Base-by-base conservation (phyloP, 345 rosid species). In the Camelina laxa region DNA sequence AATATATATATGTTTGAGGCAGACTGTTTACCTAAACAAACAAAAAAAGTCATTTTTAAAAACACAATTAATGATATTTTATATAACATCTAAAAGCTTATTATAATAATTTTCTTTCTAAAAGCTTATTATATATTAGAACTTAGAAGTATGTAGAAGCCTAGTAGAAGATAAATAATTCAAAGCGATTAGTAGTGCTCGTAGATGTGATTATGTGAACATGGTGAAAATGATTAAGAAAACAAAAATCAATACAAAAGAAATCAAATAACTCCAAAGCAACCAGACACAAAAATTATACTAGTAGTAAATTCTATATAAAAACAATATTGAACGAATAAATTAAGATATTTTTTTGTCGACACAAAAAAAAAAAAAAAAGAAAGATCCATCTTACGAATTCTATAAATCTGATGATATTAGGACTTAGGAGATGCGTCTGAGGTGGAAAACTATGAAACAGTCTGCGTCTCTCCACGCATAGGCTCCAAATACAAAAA, bases 391-490 rank as follows among this genome's bases (percentile, higher is more conserved):
- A 0, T 1, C 6, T 15, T 12, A 17, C 7, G 65, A 48, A 60
- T 71, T 53, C 75, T 62, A 76, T 69, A 75, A 69, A 76, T 69
- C 41, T 27, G 30, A 27, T 27, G 62, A 38, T 17, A 27, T 27
- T 27, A 27, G 4, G 4, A 27, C n/a, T 15, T 0, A 6, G 12
- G 55, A 16, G 35, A 66, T 13, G 73, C 35, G 36, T 45, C 73
- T 67, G 69, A 75, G 79, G 79, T 61, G 21, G 75, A 69, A 54
- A 76, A 62, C 75, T 69, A 56, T 2, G 65, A 62, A 76, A 54
- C 65, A 21, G 75, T 63, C 66, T 63, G 60, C 71, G 66, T 76
- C 71, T 76, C 71, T 63, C 69, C 55, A 30, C 74, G 68, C 69
- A 69, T 60, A 60, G 74, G 79, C 64, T 68, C 24, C 7, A 33